These are phyloP conservation scores for Clausena lansium DNA, from an alignment of 345 rosid genomes.

Conservation along the genomic window DNA sequence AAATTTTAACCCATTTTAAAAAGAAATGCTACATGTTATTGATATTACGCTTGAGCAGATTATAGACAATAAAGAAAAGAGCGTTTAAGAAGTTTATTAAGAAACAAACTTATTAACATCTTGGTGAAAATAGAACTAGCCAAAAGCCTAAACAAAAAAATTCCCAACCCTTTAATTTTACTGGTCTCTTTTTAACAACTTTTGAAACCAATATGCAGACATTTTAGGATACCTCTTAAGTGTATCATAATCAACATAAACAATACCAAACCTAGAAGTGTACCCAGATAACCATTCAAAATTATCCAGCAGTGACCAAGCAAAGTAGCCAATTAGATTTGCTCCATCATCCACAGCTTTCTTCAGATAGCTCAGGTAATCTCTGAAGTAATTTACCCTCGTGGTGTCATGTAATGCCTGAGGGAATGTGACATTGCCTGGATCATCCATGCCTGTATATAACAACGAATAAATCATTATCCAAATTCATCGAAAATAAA, in stretches of 20 bases:
- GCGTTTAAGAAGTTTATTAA: not conserved
- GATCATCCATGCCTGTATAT: constrained; percentile 54
- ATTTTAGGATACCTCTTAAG: constrained; percentile 53
- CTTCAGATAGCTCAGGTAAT: constrained; percentile 44
- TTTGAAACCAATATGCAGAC: constrained; percentile 63
- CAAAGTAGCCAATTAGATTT: constrained; percentile 56
- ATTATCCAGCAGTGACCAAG: constrained; percentile 69
- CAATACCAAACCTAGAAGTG: constrained; percentile 57
- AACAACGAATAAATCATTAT: no score
- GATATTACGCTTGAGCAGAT: no score
- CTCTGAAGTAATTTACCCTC: constrained; percentile 43
- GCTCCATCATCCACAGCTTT: constrained; percentile 56
- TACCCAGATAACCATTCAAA: constrained; percentile 64
- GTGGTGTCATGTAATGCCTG: constrained; percentile 42
- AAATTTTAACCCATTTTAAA: no score
- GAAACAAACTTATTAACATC: not conserved
- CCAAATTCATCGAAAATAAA: not conserved
- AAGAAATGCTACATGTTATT: no score
- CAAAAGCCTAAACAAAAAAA: not conserved
- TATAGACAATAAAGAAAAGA: not conserved
- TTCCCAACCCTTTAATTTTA: no score
- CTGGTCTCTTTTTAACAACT: constrained; percentile 27
- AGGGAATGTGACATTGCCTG: constrained; percentile 38
- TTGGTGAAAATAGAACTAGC: not conserved
- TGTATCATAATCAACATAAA: constrained; percentile 41